Base-by-base conservation (phyloP, 176 grass and related monocot genomes). In the Eleusine indica region DNA sequence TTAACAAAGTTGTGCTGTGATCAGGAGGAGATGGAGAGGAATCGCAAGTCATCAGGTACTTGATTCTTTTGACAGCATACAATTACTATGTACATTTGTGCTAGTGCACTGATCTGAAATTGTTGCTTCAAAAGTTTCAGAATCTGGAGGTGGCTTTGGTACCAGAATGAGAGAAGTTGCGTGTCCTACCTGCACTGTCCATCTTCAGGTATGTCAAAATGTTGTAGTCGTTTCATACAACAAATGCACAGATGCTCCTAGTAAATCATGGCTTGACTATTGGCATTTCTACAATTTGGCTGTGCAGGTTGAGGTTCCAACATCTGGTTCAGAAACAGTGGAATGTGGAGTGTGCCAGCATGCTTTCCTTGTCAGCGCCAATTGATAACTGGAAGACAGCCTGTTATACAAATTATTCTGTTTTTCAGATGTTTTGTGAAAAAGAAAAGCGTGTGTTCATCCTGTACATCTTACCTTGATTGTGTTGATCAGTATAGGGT, bases 291-390 rank as follows among this genome's bases (percentile, higher is more conserved):
- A 80, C 25, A 60, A 73, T 39, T 38, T 89, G 69, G 38, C 18
- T 86, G 21, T 77, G 37, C 87, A 99, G 96, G 96, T 99, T 41
- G 81, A 99, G 89, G 83, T 96, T 79, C 96, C 93, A 65, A 84
- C 80, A 37, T 98, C 93, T 54, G 96, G 96, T 32, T 99, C 96
- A 49, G 93, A 99, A 84, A 99, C 91, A 62, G 94, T 99, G 25
- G 96, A 96, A 80, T 99, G 96, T 60, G 96, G 96, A 53, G 91
- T 99, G 47, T 99, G 96, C 78, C 96, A 99, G 79, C 85, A 99
- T 56, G 91, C 96, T 54, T 99, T 99, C 90, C 91, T 96, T 44
- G 88, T 99, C 74, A 96, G 80, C 54, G 93, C 96, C 47, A 89
- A 91, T 86, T 96, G 90, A 95, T 76, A 85, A 30, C 21, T 7